phyloP scores from a whole-genome alignment of 208 protist species.

The Polymyxa betae region DNA sequence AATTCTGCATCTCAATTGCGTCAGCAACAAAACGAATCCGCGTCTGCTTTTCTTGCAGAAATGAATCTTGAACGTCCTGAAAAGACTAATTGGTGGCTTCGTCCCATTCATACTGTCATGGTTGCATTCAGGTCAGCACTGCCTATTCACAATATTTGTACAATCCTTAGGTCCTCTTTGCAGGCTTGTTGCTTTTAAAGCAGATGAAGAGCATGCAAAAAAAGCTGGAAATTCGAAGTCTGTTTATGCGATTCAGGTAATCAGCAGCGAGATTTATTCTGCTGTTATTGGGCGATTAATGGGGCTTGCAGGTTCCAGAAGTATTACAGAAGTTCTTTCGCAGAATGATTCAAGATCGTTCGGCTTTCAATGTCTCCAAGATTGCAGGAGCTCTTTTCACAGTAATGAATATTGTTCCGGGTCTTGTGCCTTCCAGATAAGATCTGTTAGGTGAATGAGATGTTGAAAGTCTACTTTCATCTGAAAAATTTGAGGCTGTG shows the following conservation, averaged over 20 bases:
- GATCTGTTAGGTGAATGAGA: conserved; percentile 28
- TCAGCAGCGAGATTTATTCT: too few species aligned
- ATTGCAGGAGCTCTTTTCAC: conserved; percentile 48
- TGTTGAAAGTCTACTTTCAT: conserved; percentile 51
- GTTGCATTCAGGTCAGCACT: conserved; percentile 9
- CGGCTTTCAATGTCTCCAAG: conserved; percentile 23
- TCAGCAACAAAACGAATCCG: not conserved
- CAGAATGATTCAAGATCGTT: conserved; percentile 19
- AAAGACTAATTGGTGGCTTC: conserved; percentile 46
- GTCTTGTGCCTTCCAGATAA: not conserved
- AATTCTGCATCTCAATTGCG: not conserved
- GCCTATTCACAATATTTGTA: not conserved
- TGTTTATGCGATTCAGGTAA: conserved; percentile 27
- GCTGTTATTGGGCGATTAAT: not conserved
- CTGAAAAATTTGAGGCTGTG: conserved; percentile 36
- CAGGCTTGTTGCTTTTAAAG: conserved; percentile 19
- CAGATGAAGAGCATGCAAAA: not conserved
- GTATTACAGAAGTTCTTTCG: conserved; percentile 46
- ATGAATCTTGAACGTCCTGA: conserved; percentile 40
- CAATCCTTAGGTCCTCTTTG: not conserved
- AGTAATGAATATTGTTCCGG: not conserved
- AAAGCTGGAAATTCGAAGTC: conserved; percentile 1
- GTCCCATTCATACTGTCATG: conserved; percentile 34
- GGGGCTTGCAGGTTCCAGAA: not conserved
- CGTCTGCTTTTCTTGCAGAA: not conserved